Evolutionary conservation across 1,284 basidiomycete species (phyloP), one percentile per base, ranked within the genome.

Genomic region (Tremellales sp.): DNA sequence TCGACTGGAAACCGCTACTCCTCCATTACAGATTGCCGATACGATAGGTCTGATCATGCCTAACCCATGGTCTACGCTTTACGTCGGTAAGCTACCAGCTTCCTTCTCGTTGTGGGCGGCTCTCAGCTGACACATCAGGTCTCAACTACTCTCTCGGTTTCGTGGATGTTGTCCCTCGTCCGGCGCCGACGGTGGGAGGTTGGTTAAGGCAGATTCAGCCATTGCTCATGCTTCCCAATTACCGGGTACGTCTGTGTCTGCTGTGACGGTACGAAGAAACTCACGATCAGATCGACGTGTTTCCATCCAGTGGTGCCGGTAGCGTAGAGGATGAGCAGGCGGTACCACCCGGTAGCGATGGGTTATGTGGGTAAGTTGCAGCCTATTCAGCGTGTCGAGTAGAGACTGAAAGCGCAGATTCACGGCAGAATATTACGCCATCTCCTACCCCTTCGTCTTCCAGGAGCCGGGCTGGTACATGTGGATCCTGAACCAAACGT

Each of bases 1-100:
- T 19, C 46, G 45, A n/a, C 45, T 60, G 3, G 42, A 29, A 3
- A 48, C 56, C 1, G 56, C 53, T 19, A 50, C 51, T 4, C 56
- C 56, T 6, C 58, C 61, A 12, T 52, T 70, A 3, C 61, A 60
- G 3, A 37, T 72, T 11, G 63, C 59, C 3, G 57, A 48, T 21
- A 62, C 57, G 10, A 65, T 75, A 42, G 73, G 71, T 0, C 50
- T 75, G 27, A 68, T 75, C 49, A 68, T 75, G 67, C 73, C 73
- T 3, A 61, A 69, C 46, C 73, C 73, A 2, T 61, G 53, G 47
- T 36, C 50, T 5, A 42, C 52, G 19, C 36, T 68, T 5, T 72
- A 70, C 49, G 59, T 58, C 11, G 64, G 70, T 71, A 35, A 22
- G 43, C n/a, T n/a, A n/a, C n/a, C n/a, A n/a, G n/a, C n/a, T n/a